These are phyloP conservation scores for Malania oleifera DNA, from an alignment of 164 flowering plant species.

Conservation along the genomic window DNA sequence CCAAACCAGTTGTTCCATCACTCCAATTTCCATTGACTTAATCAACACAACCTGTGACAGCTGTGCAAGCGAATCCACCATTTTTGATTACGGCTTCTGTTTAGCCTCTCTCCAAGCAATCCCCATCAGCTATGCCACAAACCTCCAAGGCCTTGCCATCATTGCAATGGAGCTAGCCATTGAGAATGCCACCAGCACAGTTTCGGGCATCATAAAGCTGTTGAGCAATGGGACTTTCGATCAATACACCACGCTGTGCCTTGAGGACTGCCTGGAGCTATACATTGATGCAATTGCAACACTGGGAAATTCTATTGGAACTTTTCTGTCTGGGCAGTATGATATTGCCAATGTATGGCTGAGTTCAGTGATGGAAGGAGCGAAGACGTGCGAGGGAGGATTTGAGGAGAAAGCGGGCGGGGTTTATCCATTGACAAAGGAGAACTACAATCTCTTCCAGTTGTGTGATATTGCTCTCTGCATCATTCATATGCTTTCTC, in stretches of 20 bases:
- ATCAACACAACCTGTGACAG: constrained; percentile 29
- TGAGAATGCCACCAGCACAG: constrained; percentile 27
- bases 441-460: constrained; percentile 30
- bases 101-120: constrained; percentile 18
- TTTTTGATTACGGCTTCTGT: constrained; percentile 24
- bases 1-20: not conserved
- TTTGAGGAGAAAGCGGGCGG: constrained; percentile 20
- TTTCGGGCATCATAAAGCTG: constrained; percentile 18
- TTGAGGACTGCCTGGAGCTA: constrained; percentile 33
- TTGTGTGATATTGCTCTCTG: constrained; percentile 39
- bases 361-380: constrained; percentile 31
- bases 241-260: constrained; percentile 9
- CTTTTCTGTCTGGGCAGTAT: constrained; percentile 15
- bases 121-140: constrained; percentile 24
- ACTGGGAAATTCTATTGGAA: constrained; percentile 20
- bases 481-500: constrained; percentile 21
- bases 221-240: constrained; percentile 5
- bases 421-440: constrained; percentile 29
- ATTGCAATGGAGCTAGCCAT: constrained; percentile 36
- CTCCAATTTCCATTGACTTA: constrained; percentile 9
- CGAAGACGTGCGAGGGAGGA: constrained; percentile 31
- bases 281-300: constrained; percentile 24
- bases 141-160: constrained; percentile 31
- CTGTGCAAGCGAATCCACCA: constrained; percentile 19
- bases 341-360: constrained; percentile 18